These are phyloP conservation scores for Pistacia integerrima DNA, from an alignment of 345 rosid genomes.

Conservation along the genomic window DNA sequence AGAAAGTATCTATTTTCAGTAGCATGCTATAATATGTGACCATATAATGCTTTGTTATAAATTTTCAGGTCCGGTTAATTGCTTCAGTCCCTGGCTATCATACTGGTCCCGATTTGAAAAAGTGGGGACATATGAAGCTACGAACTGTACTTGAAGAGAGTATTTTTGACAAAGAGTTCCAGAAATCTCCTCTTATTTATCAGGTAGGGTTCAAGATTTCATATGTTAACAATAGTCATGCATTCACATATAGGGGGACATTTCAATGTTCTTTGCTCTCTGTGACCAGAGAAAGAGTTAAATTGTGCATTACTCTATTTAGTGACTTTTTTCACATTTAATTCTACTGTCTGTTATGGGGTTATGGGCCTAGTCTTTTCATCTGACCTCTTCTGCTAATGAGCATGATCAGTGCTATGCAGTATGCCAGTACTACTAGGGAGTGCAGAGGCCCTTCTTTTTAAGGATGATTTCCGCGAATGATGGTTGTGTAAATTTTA, in stretches of 20 bases:
- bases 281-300: neutral
- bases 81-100: constrained; percentile 98
- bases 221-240: neutral
- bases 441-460: neutral
- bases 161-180: constrained; percentile 70
- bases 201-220: constrained; percentile 52
- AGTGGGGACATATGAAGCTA: constrained; percentile 96
- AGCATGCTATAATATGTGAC: constrained; percentile 9
- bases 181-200: constrained; percentile 80
- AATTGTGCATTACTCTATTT: neutral
- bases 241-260: neutral
- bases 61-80: constrained; percentile 71
- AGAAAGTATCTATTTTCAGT: neutral
- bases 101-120: constrained; percentile 67
- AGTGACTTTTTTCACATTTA: neutral
- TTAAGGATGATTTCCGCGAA: neutral
- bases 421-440: neutral
- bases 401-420: neutral
- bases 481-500: neutral
- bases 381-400: neutral
- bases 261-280: neutral
- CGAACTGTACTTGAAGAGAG: constrained; percentile 69
- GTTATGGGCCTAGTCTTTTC: constrained; percentile 6
- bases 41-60: constrained; percentile 9
- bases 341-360: neutral